phyloP scores from a whole-genome alignment of 805 yeast genomes.

The Barnettozyma pratensis region DNA sequence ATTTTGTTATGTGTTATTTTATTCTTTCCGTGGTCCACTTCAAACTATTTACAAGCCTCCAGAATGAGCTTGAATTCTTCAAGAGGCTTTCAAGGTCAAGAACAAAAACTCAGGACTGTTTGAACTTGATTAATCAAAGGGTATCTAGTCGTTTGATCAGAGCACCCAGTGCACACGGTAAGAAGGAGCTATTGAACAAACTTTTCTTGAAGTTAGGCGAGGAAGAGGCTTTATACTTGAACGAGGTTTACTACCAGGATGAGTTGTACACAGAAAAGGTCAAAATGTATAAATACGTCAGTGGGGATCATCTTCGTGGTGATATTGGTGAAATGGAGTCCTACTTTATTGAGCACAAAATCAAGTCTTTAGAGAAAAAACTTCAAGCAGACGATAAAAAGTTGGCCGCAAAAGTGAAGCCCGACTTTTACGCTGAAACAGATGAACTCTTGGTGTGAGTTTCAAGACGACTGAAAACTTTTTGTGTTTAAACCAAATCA shows the following conservation, averaged over 20 bases:
- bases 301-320: neutral
- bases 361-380: neutral
- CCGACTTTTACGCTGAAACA: too few relatives aligned
- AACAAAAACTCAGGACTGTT: neutral
- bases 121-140: neutral
- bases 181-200: neutral
- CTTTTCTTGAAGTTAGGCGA: neutral
- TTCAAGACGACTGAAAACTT: too few relatives aligned
- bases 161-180: neutral
- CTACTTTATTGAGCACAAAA: neutral
- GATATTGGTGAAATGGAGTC: neutral
- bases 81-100: neutral
- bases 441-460: too few relatives aligned
- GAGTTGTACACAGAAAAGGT: neutral
- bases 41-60: neutral
- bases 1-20: neutral
- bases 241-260: neutral
- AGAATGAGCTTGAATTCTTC: neutral
- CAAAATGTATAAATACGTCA: neutral
- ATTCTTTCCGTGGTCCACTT: conserved; percentile 1
- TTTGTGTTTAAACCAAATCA: too few relatives aligned
- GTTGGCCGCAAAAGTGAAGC: too few relatives aligned
- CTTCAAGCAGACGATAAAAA: neutral
- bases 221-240: neutral
- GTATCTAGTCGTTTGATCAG: neutral